Evolutionary conservation across 1,284 basidiomycete genomes (phyloP).

Genomic region (Coniferiporia weirii): DNA sequence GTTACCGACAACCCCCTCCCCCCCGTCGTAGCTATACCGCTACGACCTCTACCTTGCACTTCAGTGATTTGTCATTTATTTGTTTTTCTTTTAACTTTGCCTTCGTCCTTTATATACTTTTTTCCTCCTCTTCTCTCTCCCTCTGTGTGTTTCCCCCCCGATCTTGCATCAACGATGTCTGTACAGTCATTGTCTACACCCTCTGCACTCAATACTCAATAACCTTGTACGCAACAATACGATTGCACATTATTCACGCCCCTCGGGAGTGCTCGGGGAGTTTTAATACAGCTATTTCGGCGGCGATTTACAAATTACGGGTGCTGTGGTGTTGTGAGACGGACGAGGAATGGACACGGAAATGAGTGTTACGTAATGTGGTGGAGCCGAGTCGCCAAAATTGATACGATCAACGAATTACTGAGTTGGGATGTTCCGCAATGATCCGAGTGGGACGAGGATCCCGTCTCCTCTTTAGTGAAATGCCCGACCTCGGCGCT

Average conservation of each 20-base stretch:
- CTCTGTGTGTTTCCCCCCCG: neutral
- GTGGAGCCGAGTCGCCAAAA: too few relatives aligned
- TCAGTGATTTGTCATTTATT: conserved; percentile 14
- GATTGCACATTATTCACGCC: conserved; percentile 5
- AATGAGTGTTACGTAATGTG: too few relatives aligned
- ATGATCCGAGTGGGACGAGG: too few relatives aligned
- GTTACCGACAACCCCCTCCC: too few relatives aligned
- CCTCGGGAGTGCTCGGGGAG: neutral
- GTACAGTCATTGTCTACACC: conserved; percentile 7
- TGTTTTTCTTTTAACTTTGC: conserved; percentile 8
- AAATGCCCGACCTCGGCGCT: too few relatives aligned
- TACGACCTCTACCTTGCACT: too few relatives aligned
- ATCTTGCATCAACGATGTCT: conserved; percentile 10
- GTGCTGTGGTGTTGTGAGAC: neutral
- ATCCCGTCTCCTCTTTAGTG: too few relatives aligned
- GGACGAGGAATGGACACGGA: neutral
- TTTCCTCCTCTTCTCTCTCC: neutral
- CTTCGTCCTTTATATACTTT: neutral
- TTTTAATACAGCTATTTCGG: neutral
- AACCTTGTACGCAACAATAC: conserved; percentile 11
- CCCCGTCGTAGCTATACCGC: too few relatives aligned
- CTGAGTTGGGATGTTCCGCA: too few relatives aligned
- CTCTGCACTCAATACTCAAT: conserved; percentile 6
- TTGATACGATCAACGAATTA: too few relatives aligned
- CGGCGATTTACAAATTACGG: neutral